A percentile compares a stretch with the other conserved stretches of the same genome.
These are phyloP conservation scores for Aspergillus neotritici DNA, from an alignment of 2,329 filamentous ascomycete species.

Conservation along the genomic window DNA sequence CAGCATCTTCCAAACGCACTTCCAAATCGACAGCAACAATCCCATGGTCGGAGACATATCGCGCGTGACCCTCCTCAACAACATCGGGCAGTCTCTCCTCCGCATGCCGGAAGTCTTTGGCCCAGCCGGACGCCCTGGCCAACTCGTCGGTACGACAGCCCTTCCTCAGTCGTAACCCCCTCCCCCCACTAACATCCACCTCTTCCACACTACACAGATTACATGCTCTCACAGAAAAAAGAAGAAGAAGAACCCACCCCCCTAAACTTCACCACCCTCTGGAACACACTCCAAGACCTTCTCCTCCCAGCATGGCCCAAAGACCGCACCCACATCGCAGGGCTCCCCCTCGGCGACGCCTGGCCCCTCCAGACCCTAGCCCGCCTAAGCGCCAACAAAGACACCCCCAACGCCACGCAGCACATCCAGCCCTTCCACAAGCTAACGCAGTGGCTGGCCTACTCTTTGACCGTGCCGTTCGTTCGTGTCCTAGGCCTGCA, in stretches of 20 bases:
- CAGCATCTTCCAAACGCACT: conserved; percentile 32
- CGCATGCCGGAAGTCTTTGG: conserved; percentile 40
- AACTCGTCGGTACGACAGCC: conserved; percentile 43
- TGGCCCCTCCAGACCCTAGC: conserved; percentile 39
- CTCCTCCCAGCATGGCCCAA: conserved; percentile 48
- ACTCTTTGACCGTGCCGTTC: conserved; percentile 65
- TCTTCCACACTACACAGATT: conserved; percentile 29
- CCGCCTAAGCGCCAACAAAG: conserved; percentile 10
- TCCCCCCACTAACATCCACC: not conserved
- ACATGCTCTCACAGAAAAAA: conserved; percentile 29
- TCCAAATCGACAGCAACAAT: conserved; percentile 44
- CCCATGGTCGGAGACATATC: conserved; percentile 44
- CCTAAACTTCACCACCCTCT: conserved; percentile 39
- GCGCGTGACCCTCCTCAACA: conserved; percentile 39
- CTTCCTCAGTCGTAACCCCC: not conserved
- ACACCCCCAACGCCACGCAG: not conserved
- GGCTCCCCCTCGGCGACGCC: conserved; percentile 46
- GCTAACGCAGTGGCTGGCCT: conserved; percentile 67
- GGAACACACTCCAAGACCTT: conserved; percentile 41
- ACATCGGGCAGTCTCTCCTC: conserved; percentile 40
- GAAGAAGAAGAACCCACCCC: conserved; percentile 16
- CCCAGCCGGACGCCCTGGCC: conserved; percentile 40
- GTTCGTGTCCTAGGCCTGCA: conserved; percentile 47
- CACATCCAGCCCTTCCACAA: conserved; percentile 53
- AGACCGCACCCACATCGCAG: conserved; percentile 38